These are phyloP conservation scores for Parasarocladium wereldwijsianum DNA, from an alignment of 2,329 filamentous ascomycete genomes.

Conservation along the genomic window DNA sequence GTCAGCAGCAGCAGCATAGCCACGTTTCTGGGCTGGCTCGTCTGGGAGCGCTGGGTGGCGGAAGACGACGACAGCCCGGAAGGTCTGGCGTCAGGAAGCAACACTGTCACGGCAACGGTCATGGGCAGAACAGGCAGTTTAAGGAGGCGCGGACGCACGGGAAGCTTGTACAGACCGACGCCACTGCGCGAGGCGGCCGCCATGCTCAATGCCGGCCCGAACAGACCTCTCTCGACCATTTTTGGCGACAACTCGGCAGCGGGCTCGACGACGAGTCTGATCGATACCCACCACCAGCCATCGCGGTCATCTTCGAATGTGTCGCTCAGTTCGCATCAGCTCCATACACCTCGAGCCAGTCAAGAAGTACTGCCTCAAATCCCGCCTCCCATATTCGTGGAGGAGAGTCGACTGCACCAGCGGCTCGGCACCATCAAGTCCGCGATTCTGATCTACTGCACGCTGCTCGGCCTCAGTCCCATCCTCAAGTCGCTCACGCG, in stretches of 20 bases:
- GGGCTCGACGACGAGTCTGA: conserved; percentile 32
- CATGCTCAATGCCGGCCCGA: conserved; percentile 8
- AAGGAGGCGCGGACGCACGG: conserved; percentile 19
- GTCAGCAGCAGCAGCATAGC: conserved; percentile 72
- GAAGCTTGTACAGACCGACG: conserved; percentile 21
- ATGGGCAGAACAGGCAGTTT: conserved; percentile 19
- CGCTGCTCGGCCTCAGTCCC: conserved; percentile 78
- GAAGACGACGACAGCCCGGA: conserved; percentile 38
- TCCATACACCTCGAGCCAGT: conserved; percentile 14
- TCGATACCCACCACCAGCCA: conserved; percentile 30
- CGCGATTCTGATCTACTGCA: conserved; percentile 82
- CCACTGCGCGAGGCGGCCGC: conserved; percentile 9
- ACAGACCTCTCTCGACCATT: conserved; percentile 12
- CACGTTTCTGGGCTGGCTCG: conserved; percentile 74
- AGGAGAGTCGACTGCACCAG: conserved; percentile 29
- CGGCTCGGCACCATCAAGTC: conserved; percentile 77
- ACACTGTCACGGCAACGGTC: conserved; percentile 20
- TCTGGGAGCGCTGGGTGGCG: conserved; percentile 87
- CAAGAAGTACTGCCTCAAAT: conserved; percentile 13
- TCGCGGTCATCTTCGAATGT: conserved; percentile 27
- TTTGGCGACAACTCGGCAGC: conserved; percentile 19
- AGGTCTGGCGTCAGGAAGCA: conserved; percentile 9
- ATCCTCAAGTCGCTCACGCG: conserved; percentile 93
- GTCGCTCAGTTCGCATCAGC: conserved; percentile 28
- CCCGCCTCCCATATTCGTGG: conserved; percentile 15